Evolutionary conservation across 768 basidiomycete species (phyloP).

Genomic region (Kwoniella mangroviensis): DNA sequence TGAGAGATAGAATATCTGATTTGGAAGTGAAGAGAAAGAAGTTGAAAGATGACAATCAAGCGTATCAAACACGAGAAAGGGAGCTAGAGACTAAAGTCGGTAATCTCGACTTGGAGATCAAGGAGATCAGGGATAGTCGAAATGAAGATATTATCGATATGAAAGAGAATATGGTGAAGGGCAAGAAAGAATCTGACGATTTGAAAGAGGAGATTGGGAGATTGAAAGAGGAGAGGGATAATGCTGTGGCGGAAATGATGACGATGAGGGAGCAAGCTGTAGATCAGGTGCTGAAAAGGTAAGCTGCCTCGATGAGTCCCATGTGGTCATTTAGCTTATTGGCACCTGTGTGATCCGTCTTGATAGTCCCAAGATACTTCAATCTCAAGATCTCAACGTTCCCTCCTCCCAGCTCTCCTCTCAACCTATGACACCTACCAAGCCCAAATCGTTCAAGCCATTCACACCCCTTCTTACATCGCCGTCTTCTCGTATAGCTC

Average conservation of each 20-base stretch:
- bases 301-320: not conserved
- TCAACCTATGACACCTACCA: slow-evolving; percentile 19
- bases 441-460: slow-evolving; percentile 1
- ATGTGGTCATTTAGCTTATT: no score
- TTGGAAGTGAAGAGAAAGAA: slow-evolving; percentile 35
- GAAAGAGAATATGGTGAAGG: slow-evolving; percentile 1
- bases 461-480: slow-evolving; percentile 11
- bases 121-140: not conserved
- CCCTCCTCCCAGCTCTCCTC: slow-evolving; percentile 3
- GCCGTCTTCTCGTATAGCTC: slow-evolving; percentile 3
- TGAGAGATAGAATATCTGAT: slow-evolving; percentile 45
- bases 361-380: slow-evolving; percentile 18
- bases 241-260: not conserved
- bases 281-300: slow-evolving; percentile 5
- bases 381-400: slow-evolving; percentile 17
- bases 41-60: slow-evolving; percentile 15
- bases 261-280: not conserved
- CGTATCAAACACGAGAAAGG: slow-evolving; percentile 11
- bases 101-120: not conserved
- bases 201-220: slow-evolving; percentile 1
- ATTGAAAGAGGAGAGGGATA: slow-evolving; percentile 11
- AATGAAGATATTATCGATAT: slow-evolving; percentile 8
- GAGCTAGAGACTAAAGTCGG: not conserved
- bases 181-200: not conserved
- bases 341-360: no score